Conservation (phyloP, 75 land plant genomes). For the Azolla pinnata region DNA sequence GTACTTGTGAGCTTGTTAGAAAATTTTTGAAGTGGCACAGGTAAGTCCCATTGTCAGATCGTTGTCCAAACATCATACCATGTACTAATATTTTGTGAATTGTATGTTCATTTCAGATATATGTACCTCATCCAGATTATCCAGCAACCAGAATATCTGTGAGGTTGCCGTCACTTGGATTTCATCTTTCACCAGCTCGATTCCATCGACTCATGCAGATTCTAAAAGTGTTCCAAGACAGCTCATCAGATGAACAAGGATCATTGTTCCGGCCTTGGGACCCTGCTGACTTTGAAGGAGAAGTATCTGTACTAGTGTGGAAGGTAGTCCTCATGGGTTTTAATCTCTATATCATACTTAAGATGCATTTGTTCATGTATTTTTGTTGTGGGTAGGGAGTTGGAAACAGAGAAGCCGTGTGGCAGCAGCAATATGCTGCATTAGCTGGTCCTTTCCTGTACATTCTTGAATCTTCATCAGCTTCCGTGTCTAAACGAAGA, state of each 20-base stretch:
- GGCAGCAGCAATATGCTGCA: constrained; percentile 71
- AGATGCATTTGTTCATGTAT: too few relatives aligned
- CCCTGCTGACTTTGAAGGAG: constrained; percentile 91
- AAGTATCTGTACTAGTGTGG: constrained; percentile 66
- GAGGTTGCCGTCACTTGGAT: constrained; percentile 67
- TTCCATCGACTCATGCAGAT: constrained; percentile 94
- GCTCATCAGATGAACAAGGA: constrained; percentile 23
- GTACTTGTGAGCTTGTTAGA: too few relatives aligned
- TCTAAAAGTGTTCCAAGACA: constrained; percentile 49
- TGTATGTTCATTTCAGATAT: constrained; percentile 38
- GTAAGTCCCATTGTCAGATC: not conserved
- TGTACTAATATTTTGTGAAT: not conserved
- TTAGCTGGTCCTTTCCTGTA: constrained; percentile 90
- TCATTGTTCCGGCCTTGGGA: constrained; percentile 50
- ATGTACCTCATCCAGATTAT: constrained; percentile 55
- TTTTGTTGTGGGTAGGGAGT: constrained; percentile 94
- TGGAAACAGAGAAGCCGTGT: constrained; percentile 88
- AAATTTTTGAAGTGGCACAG: too few relatives aligned
- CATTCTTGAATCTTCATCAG: constrained; percentile 54
- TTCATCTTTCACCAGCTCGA: constrained; percentile 97
- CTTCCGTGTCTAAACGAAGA: constrained; percentile 54
- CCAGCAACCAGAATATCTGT: constrained; percentile 82
- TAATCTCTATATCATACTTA: too few relatives aligned
- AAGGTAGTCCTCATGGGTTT: too few relatives aligned
- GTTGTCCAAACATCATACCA: not conserved